These are phyloP conservation scores for Crithidia brevicula DNA, from an alignment of 208 protist genomes.

Conservation along the genomic window DNA sequence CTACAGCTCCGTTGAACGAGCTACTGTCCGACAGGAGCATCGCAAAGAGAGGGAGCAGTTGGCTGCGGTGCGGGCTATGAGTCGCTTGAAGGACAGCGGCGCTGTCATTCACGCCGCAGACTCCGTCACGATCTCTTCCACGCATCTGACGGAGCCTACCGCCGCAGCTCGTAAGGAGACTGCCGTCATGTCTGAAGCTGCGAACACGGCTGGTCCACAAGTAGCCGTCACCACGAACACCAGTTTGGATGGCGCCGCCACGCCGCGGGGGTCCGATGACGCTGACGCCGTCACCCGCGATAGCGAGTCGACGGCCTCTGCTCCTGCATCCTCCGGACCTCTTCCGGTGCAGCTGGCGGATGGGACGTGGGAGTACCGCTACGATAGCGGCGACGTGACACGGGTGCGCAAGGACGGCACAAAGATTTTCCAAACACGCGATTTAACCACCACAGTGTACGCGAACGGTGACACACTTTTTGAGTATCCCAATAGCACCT, in stretches of 20 bases:
- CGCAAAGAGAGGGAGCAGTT: constrained; percentile 53
- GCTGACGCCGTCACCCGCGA: no score
- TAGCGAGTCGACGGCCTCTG: no score
- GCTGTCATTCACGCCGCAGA: constrained; percentile 52
- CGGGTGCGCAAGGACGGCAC: constrained; percentile 60
- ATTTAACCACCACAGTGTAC: constrained; percentile 71
- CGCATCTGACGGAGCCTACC: neutral
- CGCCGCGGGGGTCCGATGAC: no score
- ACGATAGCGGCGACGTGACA: constrained; percentile 72
- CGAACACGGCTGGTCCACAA: no score
- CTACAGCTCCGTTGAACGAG: constrained; percentile 55
- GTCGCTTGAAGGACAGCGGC: constrained; percentile 56
- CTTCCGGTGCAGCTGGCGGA: constrained; percentile 53
- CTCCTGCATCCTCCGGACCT: constrained; percentile 33
- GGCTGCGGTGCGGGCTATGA: constrained; percentile 45
- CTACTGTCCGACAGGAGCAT: constrained; percentile 20
- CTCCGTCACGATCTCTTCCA: constrained; percentile 37
- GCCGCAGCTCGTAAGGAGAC: constrained; percentile 1
- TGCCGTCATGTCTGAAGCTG: neutral
- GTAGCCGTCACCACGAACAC: no score
- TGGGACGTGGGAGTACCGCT: constrained; percentile 83
- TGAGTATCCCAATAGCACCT: constrained; percentile 78
- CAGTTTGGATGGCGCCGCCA: no score
- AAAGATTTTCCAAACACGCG: constrained; percentile 59
- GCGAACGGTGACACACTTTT: constrained; percentile 70